These are phyloP conservation scores for Calonectria hongkongensis DNA, from an alignment of 2,329 filamentous ascomycete genomes.

Conservation along the genomic window DNA sequence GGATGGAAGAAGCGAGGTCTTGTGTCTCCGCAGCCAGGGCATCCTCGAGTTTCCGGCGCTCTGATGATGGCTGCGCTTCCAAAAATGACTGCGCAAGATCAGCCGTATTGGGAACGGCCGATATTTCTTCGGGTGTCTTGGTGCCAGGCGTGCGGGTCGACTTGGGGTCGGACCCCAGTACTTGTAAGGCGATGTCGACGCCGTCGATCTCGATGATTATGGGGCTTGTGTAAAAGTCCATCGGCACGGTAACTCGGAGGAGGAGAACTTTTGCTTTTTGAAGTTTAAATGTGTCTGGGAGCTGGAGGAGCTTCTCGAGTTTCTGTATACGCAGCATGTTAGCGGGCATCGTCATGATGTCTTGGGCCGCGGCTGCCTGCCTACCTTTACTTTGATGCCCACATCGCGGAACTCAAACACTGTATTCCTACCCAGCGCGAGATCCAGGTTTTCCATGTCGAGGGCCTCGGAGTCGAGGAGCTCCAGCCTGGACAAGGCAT, in stretches of 20 bases:
- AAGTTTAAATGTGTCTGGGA: conserved; percentile 83
- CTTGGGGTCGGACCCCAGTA: conserved; percentile 63
- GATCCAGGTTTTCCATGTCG: conserved; percentile 89
- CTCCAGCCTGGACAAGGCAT: conserved; percentile 88
- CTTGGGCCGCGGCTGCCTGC: conserved; percentile 50
- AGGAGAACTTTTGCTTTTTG: conserved; percentile 84
- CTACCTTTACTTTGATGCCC: conserved; percentile 84
- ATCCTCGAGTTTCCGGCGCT: conserved; percentile 81
- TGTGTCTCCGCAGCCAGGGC: conserved; percentile 79
- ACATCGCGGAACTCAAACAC: conserved; percentile 92
- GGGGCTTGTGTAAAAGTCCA: conserved; percentile 90
- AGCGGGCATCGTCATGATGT: conserved; percentile 45
- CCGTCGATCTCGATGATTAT: conserved; percentile 89
- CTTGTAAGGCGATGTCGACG: conserved; percentile 81
- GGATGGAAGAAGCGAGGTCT: conserved; percentile 76
- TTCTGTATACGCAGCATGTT: conserved; percentile 73
- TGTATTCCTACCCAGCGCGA: conserved; percentile 87
- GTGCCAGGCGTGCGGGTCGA: conserved; percentile 63
- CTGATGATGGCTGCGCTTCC: conserved; percentile 79
- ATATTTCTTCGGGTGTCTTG: conserved; percentile 53
- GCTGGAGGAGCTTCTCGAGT: conserved; percentile 82
- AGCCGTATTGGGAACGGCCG: conserved; percentile 78
- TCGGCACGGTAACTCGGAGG: conserved; percentile 88
- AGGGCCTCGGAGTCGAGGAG: conserved; percentile 91
- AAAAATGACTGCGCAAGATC: conserved; percentile 87